phyloP scores from a whole-genome alignment of 306 rosid genomes.

The Abrus pulchellus region DNA sequence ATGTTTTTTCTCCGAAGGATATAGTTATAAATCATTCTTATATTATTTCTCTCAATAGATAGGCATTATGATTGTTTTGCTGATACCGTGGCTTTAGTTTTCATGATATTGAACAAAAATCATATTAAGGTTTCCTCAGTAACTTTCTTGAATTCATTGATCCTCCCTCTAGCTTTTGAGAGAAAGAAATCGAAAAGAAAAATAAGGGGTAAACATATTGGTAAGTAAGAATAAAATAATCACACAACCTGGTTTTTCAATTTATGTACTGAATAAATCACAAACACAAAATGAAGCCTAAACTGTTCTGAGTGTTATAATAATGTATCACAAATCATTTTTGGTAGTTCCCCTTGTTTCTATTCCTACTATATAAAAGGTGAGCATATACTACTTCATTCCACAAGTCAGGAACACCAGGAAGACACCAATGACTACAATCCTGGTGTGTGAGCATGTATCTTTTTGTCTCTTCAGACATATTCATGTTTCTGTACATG shows the following conservation, averaged over 20 bases:
- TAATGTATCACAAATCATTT: conserved; percentile 12
- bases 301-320: neutral
- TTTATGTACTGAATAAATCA: conserved; percentile 36
- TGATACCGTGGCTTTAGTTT: neutral
- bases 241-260: conserved; percentile 30
- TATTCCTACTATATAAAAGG: conserved; percentile 49
- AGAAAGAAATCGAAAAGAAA: conserved; percentile 19
- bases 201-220: neutral
- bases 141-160: conserved; percentile 27
- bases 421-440: conserved; percentile 99
- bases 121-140: neutral
- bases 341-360: conserved; percentile 32
- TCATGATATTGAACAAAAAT: neutral
- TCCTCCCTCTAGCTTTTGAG: conserved; percentile 27
- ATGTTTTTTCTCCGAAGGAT: neutral
- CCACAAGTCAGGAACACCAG: conserved; percentile 97
- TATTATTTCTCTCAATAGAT: conserved; percentile 14
- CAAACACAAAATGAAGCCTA: conserved; percentile 37
- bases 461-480: conserved; percentile 58
- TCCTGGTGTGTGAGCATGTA: conserved; percentile 70
- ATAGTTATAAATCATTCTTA: neutral
- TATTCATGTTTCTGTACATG: conserved; percentile 63
- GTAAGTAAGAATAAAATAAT: conserved; percentile 7
- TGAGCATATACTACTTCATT: conserved; percentile 83
- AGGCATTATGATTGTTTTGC: neutral